These are phyloP conservation scores for Huntiella bhutanensis DNA, from an alignment of 2,329 filamentous ascomycete species.

Conservation along the genomic window DNA sequence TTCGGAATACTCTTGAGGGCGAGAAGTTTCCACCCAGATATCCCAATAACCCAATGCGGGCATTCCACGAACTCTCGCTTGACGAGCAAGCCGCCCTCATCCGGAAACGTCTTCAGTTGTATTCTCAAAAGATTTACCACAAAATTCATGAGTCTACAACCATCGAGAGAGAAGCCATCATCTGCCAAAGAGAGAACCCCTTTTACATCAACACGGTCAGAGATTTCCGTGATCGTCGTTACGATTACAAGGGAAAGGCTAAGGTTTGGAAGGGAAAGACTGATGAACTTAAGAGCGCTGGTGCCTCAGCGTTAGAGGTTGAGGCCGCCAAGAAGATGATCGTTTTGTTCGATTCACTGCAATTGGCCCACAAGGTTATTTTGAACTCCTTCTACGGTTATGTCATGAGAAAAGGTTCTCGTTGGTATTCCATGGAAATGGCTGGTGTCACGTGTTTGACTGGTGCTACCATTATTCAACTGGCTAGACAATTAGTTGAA, in stretches of 20 bases:
- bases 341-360: conserved; percentile 81
- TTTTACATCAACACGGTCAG: conserved; percentile 96
- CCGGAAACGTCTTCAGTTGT: conserved; percentile 75
- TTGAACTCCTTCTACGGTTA: conserved; percentile 98
- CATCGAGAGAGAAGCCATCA: conserved; percentile 86
- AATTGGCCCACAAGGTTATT: conserved; percentile 97
- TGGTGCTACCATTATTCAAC: conserved; percentile 88
- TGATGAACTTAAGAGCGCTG: conserved; percentile 64
- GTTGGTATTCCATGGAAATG: conserved; percentile 99
- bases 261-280: conserved; percentile 98
- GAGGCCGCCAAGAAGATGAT: conserved; percentile 99
- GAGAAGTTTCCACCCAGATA: conserved; percentile 74
- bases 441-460: conserved; percentile 95
- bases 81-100: conserved; percentile 70
- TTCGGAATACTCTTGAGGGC: conserved; percentile 74
- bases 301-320: conserved; percentile 56
- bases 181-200: conserved; percentile 92
- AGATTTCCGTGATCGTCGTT: conserved; percentile 88
- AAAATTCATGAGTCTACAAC: conserved; percentile 94
- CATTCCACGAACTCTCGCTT: conserved; percentile 60
- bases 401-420: conserved; percentile 95
- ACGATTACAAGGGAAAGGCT: conserved; percentile 95
- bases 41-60: conserved; percentile 48
- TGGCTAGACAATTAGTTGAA: conserved; percentile 85
- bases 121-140: conserved; percentile 98